phyloP scores from a whole-genome alignment of 352 stramenopile genomes.

The Phytophthora colocasiae region DNA sequence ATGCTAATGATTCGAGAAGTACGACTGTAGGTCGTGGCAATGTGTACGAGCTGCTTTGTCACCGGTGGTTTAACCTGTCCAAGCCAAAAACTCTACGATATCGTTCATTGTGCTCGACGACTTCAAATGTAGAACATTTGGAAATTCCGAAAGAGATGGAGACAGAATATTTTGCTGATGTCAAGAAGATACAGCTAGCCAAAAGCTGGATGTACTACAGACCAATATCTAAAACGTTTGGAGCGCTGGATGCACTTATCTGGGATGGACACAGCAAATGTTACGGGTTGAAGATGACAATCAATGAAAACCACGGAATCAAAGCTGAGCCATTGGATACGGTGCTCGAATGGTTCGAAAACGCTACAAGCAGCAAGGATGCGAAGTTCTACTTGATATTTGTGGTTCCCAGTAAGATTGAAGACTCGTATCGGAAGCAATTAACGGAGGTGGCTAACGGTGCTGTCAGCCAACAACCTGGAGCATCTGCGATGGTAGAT shows the following conservation, averaged over 20 bases:
- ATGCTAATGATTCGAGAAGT: slow-evolving; percentile 16
- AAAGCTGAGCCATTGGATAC: slow-evolving; percentile 14
- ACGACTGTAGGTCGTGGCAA: slow-evolving; percentile 13
- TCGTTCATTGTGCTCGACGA: slow-evolving; percentile 7
- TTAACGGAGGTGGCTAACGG: slow-evolving; percentile 1
- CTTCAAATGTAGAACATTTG: neutral
- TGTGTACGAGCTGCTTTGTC: slow-evolving; percentile 23
- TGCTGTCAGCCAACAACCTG: slow-evolving; percentile 1
- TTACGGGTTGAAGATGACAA: slow-evolving; percentile 25
- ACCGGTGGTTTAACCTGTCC: slow-evolving; percentile 18
- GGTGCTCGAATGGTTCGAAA: slow-evolving; percentile 14
- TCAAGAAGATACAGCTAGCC: slow-evolving; percentile 9
- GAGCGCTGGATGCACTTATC: slow-evolving; percentile 16
- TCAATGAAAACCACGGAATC: slow-evolving; percentile 23
- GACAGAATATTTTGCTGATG: slow-evolving; percentile 11
- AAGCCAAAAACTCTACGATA: slow-evolving; percentile 9
- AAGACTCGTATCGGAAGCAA: slow-evolving; percentile 12
- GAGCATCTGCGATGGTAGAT: slow-evolving; percentile 14
- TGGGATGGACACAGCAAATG: slow-evolving; percentile 3
- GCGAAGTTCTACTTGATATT: slow-evolving; percentile 10
- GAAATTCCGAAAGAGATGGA: slow-evolving; percentile 7
- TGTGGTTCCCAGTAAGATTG: slow-evolving; percentile 18
- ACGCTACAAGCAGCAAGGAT: slow-evolving; percentile 1
- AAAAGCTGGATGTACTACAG: slow-evolving; percentile 11
- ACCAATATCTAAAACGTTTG: slow-evolving; percentile 20